These are phyloP conservation scores for Clohesyomyces aquaticus DNA, from an alignment of 495 filamentous ascomycete species.

Conservation along the genomic window DNA sequence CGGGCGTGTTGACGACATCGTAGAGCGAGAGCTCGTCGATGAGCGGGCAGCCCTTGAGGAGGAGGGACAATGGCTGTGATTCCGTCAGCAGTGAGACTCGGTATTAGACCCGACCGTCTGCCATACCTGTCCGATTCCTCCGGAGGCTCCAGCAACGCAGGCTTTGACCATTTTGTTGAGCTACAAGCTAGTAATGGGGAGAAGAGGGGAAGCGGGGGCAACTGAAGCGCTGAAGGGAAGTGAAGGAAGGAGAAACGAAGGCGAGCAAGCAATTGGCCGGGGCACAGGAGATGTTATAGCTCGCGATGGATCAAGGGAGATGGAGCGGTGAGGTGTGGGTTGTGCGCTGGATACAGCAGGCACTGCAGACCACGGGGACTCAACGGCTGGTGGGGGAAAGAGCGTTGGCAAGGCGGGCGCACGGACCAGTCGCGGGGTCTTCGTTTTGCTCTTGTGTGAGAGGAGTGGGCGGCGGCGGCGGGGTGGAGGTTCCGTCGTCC, in stretches of 20 bases:
- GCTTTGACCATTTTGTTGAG: constrained; percentile 37
- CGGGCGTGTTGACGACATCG: constrained; percentile 98
- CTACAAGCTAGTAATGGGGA: not conserved
- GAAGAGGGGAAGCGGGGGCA: constrained; percentile 1
- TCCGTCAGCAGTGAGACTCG: constrained; percentile 43
- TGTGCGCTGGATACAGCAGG: constrained; percentile 17
- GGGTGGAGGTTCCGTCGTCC: not conserved
- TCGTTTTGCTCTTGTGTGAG: not conserved
- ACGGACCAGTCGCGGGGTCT: constrained; percentile 35
- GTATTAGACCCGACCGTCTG: no score
- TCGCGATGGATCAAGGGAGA: constrained; percentile 8
- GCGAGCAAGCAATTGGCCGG: not conserved
- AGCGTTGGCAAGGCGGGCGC: not conserved
- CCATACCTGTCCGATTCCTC: constrained; percentile 97
- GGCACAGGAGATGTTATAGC: constrained; percentile 1
- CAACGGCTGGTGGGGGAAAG: constrained; percentile 18
- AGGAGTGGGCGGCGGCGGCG: not conserved
- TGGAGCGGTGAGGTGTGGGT: not conserved
- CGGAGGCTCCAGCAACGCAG: constrained; percentile 96
- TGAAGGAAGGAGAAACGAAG: constrained; percentile 2
- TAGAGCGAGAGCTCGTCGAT: constrained; percentile 92
- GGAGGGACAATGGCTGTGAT: constrained; percentile 85
- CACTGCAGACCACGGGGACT: constrained; percentile 35
- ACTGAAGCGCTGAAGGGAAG: not conserved
- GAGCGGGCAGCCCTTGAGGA: constrained; percentile 84